These are phyloP conservation scores for Beta lomatogona DNA, from an alignment of 179 eudicot genomes.

Conservation along the genomic window DNA sequence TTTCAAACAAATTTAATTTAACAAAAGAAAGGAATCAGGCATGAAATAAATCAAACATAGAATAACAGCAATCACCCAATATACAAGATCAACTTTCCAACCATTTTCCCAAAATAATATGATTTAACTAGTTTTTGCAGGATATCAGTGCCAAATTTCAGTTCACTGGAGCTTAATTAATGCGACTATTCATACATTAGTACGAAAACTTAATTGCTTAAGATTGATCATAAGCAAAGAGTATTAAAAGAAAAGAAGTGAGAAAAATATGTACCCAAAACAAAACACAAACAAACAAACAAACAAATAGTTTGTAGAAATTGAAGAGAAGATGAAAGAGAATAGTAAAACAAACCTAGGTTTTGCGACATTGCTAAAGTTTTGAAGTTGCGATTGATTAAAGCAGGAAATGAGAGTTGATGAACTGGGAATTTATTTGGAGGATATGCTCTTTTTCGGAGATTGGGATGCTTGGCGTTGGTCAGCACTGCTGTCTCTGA, in stretches of 20 bases:
- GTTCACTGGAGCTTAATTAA: neutral
- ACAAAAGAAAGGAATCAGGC: neutral
- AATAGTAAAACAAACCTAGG: neutral
- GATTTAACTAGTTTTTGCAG: neutral
- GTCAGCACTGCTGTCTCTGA: neutral
- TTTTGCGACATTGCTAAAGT: slow-evolving; percentile 16
- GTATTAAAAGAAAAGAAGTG: neutral
- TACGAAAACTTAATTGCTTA: neutral
- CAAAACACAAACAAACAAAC: neutral
- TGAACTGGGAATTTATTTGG: neutral
- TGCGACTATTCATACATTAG: neutral
- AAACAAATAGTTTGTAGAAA: neutral
- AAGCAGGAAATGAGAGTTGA: slow-evolving; percentile 2
- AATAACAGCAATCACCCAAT: neutral
- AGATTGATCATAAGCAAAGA: neutral
- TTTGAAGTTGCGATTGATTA: neutral
- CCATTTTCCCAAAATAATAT: no score
- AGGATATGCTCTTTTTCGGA: neutral
- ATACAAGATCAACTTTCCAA: neutral
- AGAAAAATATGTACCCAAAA: neutral
- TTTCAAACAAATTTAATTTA: neutral
- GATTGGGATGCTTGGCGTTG: neutral
- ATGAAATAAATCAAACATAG: no score
- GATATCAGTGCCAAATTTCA: neutral
- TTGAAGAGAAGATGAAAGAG: neutral